Conservation (phyloP, 768 basidiomycete species). For the Xerocomellus amylosporus region DNA sequence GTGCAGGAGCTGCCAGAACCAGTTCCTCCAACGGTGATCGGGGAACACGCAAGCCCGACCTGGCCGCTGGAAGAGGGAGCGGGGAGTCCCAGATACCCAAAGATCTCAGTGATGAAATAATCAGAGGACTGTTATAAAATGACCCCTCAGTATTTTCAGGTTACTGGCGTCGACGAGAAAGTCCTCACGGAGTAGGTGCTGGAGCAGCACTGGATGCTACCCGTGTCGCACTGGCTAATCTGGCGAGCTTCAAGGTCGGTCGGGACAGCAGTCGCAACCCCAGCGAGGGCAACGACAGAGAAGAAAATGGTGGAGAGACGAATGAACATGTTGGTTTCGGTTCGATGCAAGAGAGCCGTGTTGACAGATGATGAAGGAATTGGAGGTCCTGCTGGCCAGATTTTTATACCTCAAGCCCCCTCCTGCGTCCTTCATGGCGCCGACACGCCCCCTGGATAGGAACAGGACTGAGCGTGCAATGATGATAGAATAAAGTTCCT, state of each 20-base stretch:
- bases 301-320: not conserved
- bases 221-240: conserved; percentile 37
- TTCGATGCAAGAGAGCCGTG: not conserved
- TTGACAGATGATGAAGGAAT: not conserved
- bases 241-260: not conserved
- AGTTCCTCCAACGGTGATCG: not conserved
- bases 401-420: not conserved
- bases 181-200: not conserved
- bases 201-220: conserved; percentile 24
- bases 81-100: not conserved
- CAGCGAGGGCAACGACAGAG: not conserved
- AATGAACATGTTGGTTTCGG: not conserved
- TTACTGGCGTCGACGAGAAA: not conserved
- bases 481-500: not conserved
- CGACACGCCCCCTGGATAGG: not conserved
- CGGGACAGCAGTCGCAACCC: not conserved
- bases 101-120: not conserved
- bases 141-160: not conserved
- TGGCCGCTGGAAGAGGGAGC: not conserved
- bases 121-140: not conserved
- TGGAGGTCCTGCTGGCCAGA: not conserved
- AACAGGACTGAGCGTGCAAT: not conserved
- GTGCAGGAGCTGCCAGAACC: not conserved
- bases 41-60: conserved; percentile 1
- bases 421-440: not conserved